A percentile compares a stretch with the other conserved stretches of the same genome.
Conservation (phyloP, 2,329 filamentous ascomycete species). For the Scedosporium dehoogii region DNA sequence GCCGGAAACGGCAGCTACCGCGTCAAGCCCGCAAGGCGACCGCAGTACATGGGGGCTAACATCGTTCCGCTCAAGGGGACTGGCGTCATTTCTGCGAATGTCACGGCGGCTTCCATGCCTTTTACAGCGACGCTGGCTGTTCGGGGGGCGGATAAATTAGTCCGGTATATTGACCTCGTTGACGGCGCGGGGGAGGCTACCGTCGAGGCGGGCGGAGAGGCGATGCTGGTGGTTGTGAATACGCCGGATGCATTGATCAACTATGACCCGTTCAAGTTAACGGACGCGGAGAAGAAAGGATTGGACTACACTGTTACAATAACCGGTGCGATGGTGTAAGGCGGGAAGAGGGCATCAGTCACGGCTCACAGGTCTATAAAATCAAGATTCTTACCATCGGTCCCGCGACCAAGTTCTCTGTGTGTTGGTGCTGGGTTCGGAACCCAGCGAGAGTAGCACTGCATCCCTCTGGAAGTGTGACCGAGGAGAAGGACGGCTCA, state of each 20-base stretch:
- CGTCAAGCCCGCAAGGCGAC: conserved; percentile 30
- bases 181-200: conserved; percentile 22
- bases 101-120: conserved; percentile 23
- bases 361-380: no score
- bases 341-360: conserved; percentile 5
- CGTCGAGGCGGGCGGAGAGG: conserved; percentile 29
- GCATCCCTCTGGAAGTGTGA: no score
- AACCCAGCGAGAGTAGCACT: no score
- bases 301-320: conserved; percentile 27
- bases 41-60: conserved; percentile 39
- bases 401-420: no score
- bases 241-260: conserved; percentile 31
- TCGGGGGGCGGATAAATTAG: conserved; percentile 15
- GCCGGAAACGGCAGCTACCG: conserved; percentile 25
- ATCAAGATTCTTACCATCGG: no score
- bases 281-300: conserved; percentile 24
- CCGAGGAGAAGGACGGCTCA: no score
- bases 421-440: no score
- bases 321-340: conserved; percentile 19
- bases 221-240: conserved; percentile 35
- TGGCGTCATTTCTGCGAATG: conserved; percentile 19
- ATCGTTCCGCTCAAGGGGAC: conserved; percentile 32
- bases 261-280: conserved; percentile 32
- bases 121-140: conserved; percentile 32
- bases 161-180: conserved; percentile 25